Conservation (phyloP, 2,329 filamentous ascomycete genomes). For the Eurotiales sp. region DNA sequence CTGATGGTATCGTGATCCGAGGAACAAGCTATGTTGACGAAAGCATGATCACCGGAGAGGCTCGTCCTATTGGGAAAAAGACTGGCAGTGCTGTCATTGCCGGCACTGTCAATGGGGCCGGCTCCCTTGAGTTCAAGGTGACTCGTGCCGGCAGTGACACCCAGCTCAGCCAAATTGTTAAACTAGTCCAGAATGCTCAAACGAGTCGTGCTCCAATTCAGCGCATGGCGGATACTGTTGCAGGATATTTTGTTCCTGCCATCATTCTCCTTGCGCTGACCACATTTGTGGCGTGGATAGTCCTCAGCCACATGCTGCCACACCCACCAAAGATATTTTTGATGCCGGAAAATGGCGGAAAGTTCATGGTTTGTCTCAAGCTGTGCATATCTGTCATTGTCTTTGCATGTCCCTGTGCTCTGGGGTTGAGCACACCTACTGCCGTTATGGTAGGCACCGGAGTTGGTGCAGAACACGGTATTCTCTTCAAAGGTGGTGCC, state of each 20-base stretch:
- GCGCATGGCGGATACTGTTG: slow-evolving; percentile 81
- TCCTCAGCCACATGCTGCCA: slow-evolving; percentile 78
- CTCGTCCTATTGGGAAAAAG: slow-evolving; percentile 88
- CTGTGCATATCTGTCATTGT: slow-evolving; percentile 98
- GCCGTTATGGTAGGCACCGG: slow-evolving; percentile 99
- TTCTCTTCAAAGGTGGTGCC: slow-evolving; percentile 94
- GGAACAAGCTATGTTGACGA: slow-evolving; percentile 95
- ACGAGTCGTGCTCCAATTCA: slow-evolving; percentile 93
- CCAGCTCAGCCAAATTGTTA: slow-evolving; percentile 95
- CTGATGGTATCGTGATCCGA: slow-evolving; percentile 79
- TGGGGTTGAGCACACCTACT: slow-evolving; percentile 93
- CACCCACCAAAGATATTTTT: slow-evolving; percentile 88
- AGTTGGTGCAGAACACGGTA: slow-evolving; percentile 89
- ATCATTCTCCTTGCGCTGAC: slow-evolving; percentile 79
- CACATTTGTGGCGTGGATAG: slow-evolving; percentile 91
- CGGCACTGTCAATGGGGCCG: slow-evolving; percentile 92
- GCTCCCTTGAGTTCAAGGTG: slow-evolving; percentile 86
- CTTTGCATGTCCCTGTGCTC: slow-evolving; percentile 92
- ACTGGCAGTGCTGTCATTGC: slow-evolving; percentile 78
- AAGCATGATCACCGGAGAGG: slow-evolving; percentile 97
- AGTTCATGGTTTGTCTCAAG: slow-evolving; percentile 93
- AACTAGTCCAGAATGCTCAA: slow-evolving; percentile 95
- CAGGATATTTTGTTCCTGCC: slow-evolving; percentile 88
- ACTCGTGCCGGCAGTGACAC: slow-evolving; percentile 91
- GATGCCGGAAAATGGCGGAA: slow-evolving; percentile 75